A percentile compares a stretch with the other conserved stretches of the same genome.
Evolutionary conservation across 306 rosid genomes (phyloP).

Genomic region (Trifolium dubium): DNA sequence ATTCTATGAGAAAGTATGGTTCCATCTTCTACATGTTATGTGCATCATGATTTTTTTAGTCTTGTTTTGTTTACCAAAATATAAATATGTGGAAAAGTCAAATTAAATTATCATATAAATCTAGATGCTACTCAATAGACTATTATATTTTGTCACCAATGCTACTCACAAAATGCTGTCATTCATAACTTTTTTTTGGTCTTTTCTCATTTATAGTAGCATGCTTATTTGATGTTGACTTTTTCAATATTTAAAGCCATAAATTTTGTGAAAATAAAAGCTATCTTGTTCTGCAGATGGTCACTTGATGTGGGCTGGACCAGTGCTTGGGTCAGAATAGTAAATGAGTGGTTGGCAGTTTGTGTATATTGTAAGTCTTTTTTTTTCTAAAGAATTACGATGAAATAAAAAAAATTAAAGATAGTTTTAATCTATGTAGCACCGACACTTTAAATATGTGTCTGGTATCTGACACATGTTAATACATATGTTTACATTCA

Average conservation of each 20-base stretch:
- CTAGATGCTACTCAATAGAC: background rate
- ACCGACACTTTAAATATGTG: background rate
- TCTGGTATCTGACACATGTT: background rate
- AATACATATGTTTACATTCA: background rate
- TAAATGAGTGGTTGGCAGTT: conserved; percentile 95
- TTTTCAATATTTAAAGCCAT: conserved; percentile 7
- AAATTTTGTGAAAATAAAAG: conserved; percentile 11
- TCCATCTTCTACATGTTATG: conserved; percentile 7
- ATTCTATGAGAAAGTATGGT: conserved; percentile 71
- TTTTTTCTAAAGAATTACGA: background rate
- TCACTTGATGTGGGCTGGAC: conserved; percentile 98
- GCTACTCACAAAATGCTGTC: background rate
- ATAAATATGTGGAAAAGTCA: background rate
- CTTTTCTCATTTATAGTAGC: background rate
- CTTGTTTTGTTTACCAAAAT: conserved; percentile 11
- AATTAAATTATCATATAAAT: background rate
- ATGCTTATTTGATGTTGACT: conserved; percentile 27
- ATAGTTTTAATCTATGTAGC: background rate
- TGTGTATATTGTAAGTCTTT: conserved; percentile 81
- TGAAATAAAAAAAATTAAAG: background rate
- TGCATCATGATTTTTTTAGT: conserved; percentile 4
- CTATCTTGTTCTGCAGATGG: conserved; percentile 64
- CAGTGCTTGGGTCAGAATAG: conserved; percentile 94
- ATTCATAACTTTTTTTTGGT: background rate
- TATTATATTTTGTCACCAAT: background rate